These are phyloP conservation scores for Sordariomycetes sp. DNA, from an alignment of 2,329 filamentous ascomycete genomes.

Conservation along the genomic window DNA sequence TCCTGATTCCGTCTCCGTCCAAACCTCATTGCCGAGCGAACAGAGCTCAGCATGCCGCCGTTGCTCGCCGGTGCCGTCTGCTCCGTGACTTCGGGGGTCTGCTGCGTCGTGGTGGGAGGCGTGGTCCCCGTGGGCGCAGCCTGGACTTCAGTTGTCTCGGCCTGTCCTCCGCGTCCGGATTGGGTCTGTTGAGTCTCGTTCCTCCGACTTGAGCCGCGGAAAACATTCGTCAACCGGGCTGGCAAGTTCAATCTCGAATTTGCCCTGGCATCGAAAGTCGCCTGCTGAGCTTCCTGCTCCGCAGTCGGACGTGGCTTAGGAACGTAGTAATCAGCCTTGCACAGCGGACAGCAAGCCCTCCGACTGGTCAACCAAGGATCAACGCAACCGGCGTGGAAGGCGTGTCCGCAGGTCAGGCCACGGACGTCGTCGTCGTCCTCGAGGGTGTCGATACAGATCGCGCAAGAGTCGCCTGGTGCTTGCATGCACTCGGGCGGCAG, in stretches of 20 bases:
- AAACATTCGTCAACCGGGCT: conserved; percentile 12
- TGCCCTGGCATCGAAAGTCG: conserved; percentile 21
- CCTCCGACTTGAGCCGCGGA: conserved; percentile 14
- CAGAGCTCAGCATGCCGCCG: conserved; percentile 17
- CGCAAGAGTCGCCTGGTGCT: conserved; percentile 83
- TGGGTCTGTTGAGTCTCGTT: neutral
- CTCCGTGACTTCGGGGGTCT: conserved; percentile 5
- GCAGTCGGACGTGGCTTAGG: conserved; percentile 69
- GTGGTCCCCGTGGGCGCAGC: neutral
- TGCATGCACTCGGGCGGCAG: conserved; percentile 72
- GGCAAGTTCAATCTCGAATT: conserved; percentile 40
- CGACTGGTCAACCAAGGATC: conserved; percentile 95
- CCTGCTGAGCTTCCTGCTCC: conserved; percentile 19
- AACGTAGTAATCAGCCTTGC: conserved; percentile 95
- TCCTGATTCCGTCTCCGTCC: conserved; percentile 8
- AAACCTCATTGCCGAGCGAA: conserved; percentile 22
- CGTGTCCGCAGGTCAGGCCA: conserved; percentile 91
- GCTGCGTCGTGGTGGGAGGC: neutral
- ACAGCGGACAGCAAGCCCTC: conserved; percentile 90
- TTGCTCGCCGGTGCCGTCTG: no score
- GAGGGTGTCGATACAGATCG: conserved; percentile 88
- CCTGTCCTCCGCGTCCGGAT: neutral
- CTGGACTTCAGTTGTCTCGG: no score
- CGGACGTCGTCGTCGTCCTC: conserved; percentile 95
- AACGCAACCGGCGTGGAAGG: conserved; percentile 91